Percentiles rank a stretch among this genome's conserved stretches.
Conservation (phyloP, 805 yeast genomes). For the Ogataea pini region DNA sequence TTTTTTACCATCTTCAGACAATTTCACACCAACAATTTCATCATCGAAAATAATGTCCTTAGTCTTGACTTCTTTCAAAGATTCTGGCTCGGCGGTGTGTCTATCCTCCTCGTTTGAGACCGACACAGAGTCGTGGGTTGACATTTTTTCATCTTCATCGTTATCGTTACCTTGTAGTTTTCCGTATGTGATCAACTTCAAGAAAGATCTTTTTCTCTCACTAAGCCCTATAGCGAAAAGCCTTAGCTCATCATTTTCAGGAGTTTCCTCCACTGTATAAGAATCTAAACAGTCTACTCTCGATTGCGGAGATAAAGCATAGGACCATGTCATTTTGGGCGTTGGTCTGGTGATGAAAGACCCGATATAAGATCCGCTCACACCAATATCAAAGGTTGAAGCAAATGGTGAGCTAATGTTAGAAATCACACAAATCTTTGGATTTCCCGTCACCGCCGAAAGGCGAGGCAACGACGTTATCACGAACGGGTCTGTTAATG, state of each 20-base stretch:
- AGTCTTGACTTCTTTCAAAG: constrained; percentile 36
- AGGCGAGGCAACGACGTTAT: constrained; percentile 36
- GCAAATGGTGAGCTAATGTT: constrained; percentile 32
- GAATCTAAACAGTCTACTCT: constrained; percentile 44
- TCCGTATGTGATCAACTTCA: constrained; percentile 32
- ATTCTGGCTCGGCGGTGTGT: constrained; percentile 33
- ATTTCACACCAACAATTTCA: constrained; percentile 29
- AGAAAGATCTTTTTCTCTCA: constrained; percentile 36
- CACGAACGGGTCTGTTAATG: constrained; percentile 34
- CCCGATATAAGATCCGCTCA: constrained; percentile 54
- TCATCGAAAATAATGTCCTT: constrained; percentile 29
- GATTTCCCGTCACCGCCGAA: constrained; percentile 25
- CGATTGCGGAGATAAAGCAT: constrained; percentile 51
- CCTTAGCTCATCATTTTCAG: constrained; percentile 22
- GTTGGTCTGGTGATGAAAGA: constrained; percentile 54
- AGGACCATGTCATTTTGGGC: constrained; percentile 58
- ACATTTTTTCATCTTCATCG: constrained; percentile 33
- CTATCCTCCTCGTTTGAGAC: constrained; percentile 34
- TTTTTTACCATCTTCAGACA: constrained; percentile 30
- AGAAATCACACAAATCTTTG: constrained; percentile 30
- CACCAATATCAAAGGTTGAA: constrained; percentile 48
- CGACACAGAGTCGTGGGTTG: constrained; percentile 29
- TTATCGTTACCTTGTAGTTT: constrained; percentile 15
- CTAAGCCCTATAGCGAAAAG: constrained; percentile 37
- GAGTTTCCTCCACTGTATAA: constrained; percentile 24